Evolutionary conservation across 2,329 filamentous ascomycete genomes (phyloP), one percentile per base, ranked within the genome.

Genomic region (Tolypocladium capitatum): DNA sequence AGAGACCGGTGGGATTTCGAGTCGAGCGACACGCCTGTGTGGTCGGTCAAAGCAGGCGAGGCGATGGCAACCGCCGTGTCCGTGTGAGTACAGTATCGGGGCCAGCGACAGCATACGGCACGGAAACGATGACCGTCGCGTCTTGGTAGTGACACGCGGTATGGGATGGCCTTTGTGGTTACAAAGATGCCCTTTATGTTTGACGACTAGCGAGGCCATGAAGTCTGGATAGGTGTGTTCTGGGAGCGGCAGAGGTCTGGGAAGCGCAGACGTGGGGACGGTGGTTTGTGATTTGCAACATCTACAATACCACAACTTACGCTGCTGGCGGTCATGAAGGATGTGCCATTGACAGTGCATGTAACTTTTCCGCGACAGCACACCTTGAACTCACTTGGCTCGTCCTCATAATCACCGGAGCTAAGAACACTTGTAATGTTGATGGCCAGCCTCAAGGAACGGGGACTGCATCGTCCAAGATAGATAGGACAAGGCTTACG

Each of bases 81-180:
- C n/a, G n/a, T n/a, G n/a, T n/a, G n/a, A n/a, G n/a, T n/a, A n/a
- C n/a, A n/a, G n/a, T n/a, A n/a, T n/a, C n/a, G n/a, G n/a, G n/a
- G n/a, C n/a, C n/a, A n/a, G n/a, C n/a, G n/a, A n/a, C n/a, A n/a
- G n/a, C 33, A 53, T 61, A 30, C 52, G 57, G 3, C 52, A 56
- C 18, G 56, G 56, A 4, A 63, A 65, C 41, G 63, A 67, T 36
- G 50, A 66, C 57, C 49, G 75, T 81, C 44, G 68, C 74, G 2
- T 71, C 73, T 3, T 65, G n/a, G n/a, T 9, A 5, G 74, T 8
- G 68, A 75, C 35, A 68, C 68, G 16, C 9, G 5, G 16, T 13
- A 10, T 16, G 38, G 38, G 16, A 13, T 42, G 4, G 16, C 18
- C 9, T 16, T n/a, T 24, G 9, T 42, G 4, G 13, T 41, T 27